A percentile compares a stretch with the other conserved stretches of the same genome.
These are phyloP conservation scores for Wickerhamiella pararugosa DNA, from an alignment of 1,139 yeast genomes.

Conservation along the genomic window DNA sequence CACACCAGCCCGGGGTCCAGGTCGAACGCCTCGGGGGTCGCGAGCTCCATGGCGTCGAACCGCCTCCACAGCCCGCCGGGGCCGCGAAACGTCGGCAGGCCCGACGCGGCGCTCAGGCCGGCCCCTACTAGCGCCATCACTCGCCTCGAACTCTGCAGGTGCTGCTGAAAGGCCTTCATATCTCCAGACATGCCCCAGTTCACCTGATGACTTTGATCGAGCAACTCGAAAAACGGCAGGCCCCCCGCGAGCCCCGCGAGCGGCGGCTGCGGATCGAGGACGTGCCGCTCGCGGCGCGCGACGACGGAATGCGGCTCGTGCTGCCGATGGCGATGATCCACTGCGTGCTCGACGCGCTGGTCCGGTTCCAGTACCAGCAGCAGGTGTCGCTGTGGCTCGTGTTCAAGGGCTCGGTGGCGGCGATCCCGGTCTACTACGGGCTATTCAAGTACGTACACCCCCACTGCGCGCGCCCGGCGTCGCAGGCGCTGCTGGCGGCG, in stretches of 20 bases:
- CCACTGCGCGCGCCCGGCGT: neutral
- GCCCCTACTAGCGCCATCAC: constrained; percentile 73
- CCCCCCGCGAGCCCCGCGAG: no score
- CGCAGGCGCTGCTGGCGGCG: constrained; percentile 10
- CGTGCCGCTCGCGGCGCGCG: constrained; percentile 3
- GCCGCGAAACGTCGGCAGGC: constrained; percentile 61
- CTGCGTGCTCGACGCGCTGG: constrained; percentile 11
- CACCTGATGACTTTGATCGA: constrained; percentile 8
- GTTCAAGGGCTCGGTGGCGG: constrained; percentile 8
- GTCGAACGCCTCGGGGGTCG: constrained; percentile 82
- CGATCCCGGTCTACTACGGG: constrained; percentile 11
- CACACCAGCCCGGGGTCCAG: constrained; percentile 75
- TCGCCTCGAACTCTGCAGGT: constrained; percentile 36
- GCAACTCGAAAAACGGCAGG: neutral
- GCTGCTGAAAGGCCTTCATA: constrained; percentile 40
- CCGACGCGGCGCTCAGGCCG: constrained; percentile 66
- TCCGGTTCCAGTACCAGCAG: constrained; percentile 15
- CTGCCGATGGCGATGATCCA: constrained; percentile 11
- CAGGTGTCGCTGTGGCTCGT: constrained; percentile 7
- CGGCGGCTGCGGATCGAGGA: constrained; percentile 1
- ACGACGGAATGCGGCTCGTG: constrained; percentile 6
- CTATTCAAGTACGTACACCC: constrained; percentile 7
- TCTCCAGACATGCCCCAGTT: constrained; percentile 11
- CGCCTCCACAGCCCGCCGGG: constrained; percentile 65
- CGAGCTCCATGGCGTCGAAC: constrained; percentile 66